Base-by-base conservation (phyloP, 257 asterid species). In the Thymus quinquecostatus region DNA sequence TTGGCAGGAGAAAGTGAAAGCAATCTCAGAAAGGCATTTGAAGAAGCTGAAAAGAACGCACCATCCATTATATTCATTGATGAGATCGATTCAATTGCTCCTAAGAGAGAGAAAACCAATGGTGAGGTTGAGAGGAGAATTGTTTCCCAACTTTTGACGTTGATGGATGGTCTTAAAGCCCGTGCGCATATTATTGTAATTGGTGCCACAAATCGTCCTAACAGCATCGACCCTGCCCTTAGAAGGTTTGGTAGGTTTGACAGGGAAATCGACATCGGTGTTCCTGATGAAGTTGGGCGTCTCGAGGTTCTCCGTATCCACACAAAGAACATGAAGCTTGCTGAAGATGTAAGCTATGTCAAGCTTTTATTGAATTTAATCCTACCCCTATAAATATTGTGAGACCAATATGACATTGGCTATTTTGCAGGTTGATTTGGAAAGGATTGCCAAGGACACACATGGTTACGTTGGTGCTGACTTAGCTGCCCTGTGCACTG, bases 41-140 rank as follows among this genome's bases (percentile, higher is more conserved):
- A 92, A 79, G 96, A 92, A 79, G 97, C 97, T 6, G 96, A 92
- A 84, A 87, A 91, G 86, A 91, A 91, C 75, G 97, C 97, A n/a
- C 97, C 97, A 6, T 91, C 97, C 13, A 90, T 90, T 62, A 90
- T 91, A 53, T 91, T 91, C 51, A 91, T 91, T 65, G 97, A 91
- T 82, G 97, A 92, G 75, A 81, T 92, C 71, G 98, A 92, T 66
- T 89, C 96, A 7, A 92, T 92, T 78, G 98, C 98, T n/a, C 98
- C 98, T 32, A 92, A 92, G 82, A 75, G 97, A 68, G 98, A 92
- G 80, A 92, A 90, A 80, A 92, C 97, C 8, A 70, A 92, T 53
- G 98, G 98, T 44, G 98, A 92, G 75, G 98, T 92, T 14, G 97
- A 92, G 82, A 88, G 98, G 82, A 92, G 98, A 79, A 92, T 92